Evolutionary conservation across 2,329 filamentous ascomycete species (phyloP), one percentile per base, ranked within the genome.

Genomic region (Stachybotrys chlorohalonatus): DNA sequence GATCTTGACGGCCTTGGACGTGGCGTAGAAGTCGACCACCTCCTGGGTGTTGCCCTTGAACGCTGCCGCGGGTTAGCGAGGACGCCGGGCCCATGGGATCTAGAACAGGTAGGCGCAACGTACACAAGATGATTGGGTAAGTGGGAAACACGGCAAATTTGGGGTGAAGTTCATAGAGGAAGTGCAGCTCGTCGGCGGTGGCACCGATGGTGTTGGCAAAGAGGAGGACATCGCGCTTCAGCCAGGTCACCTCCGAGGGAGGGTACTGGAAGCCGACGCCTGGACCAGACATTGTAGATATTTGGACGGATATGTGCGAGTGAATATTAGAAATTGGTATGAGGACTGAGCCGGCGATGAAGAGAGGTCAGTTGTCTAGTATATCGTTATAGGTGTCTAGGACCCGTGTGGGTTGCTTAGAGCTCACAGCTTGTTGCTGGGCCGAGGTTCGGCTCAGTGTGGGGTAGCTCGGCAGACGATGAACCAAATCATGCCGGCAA

Each of bases 201-300:
- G 81, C 85, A 55, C 92, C 92, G 69, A 96, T 93, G 74, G 87
- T 93, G 72, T 87, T 87, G 63, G 92, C 91, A 70, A 96, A 96
- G 58, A 97, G 84, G 58, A 96, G 79, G 42, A 86, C 83, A 77
- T 96, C 92, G 61, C 92, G 84, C 81, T 92, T 91, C 64, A 89
- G 73, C 92, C 91, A 96, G 63, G 86, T 82, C 11, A 95, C 90
- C 66, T 86, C 81, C 65, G 83, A 76, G 51, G 81, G 72, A 55
- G 90, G 89, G 70, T 88, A 95, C 72, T 94, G 83, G 73, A 92
- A 91, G 64, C 90, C 90, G 67, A 77, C 82, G 61, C 83, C 82
- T 56, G 79, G 79, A 51, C 72, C 73, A 63, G 75, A 70, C 68
- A 70, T 70, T 53, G 47, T 62, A 55, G 6, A 24, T 24, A 24